These are phyloP conservation scores for Solanum ossicruentum DNA, from an alignment of 257 asterid species.

Conservation along the genomic window DNA sequence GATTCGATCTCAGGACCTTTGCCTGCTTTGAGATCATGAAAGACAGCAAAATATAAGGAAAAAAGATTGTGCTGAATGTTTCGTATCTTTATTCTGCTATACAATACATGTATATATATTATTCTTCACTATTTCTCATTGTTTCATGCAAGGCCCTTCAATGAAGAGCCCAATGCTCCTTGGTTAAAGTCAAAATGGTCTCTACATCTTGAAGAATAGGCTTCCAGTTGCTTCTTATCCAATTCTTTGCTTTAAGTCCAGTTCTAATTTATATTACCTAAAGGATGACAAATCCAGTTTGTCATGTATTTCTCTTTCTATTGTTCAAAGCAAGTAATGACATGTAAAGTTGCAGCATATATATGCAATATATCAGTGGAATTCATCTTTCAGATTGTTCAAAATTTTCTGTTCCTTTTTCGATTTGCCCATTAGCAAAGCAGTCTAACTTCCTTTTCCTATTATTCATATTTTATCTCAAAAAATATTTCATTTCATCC, in stretches of 20 bases:
- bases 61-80: background rate
- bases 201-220: background rate
- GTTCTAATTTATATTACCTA: background rate
- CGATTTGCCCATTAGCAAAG: background rate
- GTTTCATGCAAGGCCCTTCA: background rate
- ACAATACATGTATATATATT: background rate
- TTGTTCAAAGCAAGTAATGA: background rate
- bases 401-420: background rate
- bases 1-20: too few relatives aligned
- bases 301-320: background rate
- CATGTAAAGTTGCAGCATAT: background rate
- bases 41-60: too few relatives aligned
- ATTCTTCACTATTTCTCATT: background rate
- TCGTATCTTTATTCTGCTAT: background rate
- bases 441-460: background rate
- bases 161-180: background rate
- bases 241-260: background rate
- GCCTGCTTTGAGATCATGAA: too few relatives aligned
- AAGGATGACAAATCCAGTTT: background rate
- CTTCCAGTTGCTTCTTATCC: background rate
- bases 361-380: background rate
- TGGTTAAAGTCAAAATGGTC: background rate
- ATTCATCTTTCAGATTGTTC: background rate
- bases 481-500: background rate
- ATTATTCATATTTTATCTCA: background rate